Conservation (phyloP, 2,329 filamentous ascomycete genomes). For the Penicillium rolfsii region DNA sequence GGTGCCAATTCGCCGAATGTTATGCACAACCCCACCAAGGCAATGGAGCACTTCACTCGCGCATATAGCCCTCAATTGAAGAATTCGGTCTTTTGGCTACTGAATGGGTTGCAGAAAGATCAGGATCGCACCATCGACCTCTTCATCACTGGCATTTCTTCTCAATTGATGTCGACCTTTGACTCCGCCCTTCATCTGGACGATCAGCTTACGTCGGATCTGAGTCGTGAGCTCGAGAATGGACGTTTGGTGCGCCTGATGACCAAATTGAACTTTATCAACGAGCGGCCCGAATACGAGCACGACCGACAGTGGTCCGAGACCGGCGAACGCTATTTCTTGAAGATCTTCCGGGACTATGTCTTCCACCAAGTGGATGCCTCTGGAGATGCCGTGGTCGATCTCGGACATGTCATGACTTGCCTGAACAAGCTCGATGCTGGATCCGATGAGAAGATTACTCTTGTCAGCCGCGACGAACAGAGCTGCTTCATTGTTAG, state of each 20-base stretch:
- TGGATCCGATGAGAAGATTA: conserved; percentile 82
- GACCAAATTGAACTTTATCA: conserved; percentile 83
- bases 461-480: conserved; percentile 84
- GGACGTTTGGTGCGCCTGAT: conserved; percentile 78
- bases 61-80: conserved; percentile 78
- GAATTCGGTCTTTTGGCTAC: conserved; percentile 79
- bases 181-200: conserved; percentile 78
- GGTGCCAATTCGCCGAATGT: conserved; percentile 68
- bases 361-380: conserved; percentile 95
- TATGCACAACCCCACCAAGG: conserved; percentile 66
- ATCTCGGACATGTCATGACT: conserved; percentile 83
- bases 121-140: conserved; percentile 73
- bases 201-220: conserved; percentile 72
- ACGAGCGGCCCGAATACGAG: conserved; percentile 85
- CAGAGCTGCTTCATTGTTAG: conserved; percentile 85
- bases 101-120: conserved; percentile 65
- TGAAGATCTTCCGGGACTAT: conserved; percentile 95
- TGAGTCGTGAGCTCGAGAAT: conserved; percentile 86
- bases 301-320: conserved; percentile 82
- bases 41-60: conserved; percentile 75
- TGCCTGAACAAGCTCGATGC: conserved; percentile 93
- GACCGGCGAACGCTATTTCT: conserved; percentile 85
- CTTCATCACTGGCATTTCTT: conserved; percentile 76
- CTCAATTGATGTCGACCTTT: conserved; percentile 73
- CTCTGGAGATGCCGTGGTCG: conserved; percentile 78